Evolutionary conservation across 1,284 basidiomycete genomes (phyloP).

Genomic region (Dichomitus squalens): DNA sequence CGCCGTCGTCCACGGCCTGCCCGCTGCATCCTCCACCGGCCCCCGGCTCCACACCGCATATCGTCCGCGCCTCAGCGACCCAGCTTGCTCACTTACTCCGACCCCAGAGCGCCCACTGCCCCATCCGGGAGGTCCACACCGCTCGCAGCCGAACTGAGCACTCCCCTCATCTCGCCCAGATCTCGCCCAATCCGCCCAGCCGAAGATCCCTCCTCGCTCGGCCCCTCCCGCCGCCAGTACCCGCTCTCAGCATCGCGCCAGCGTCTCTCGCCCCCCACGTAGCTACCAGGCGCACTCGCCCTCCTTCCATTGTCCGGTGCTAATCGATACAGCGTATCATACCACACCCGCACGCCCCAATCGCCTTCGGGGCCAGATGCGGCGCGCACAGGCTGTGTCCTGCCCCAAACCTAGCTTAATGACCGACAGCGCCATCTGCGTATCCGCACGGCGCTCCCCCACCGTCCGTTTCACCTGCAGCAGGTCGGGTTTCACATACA

Average conservation of each 20-base stretch:
- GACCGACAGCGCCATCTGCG: constrained; percentile 6
- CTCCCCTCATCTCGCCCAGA: constrained; percentile 29
- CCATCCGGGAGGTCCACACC: constrained; percentile 15
- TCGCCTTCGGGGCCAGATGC: constrained; percentile 2
- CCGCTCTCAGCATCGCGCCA: constrained; percentile 13
- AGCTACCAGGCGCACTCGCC: neutral
- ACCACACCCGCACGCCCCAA: constrained; percentile 1
- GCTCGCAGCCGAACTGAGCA: constrained; percentile 29
- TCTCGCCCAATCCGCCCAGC: constrained; percentile 26
- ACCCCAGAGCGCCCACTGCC: constrained; percentile 12
- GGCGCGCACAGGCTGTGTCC: constrained; percentile 5
- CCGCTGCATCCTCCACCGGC: too few relatives aligned
- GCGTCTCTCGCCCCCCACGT: neutral
- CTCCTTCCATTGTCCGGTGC: constrained; percentile 12
- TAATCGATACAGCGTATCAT: neutral
- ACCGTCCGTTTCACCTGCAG: neutral
- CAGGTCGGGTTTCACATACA: constrained; percentile 8
- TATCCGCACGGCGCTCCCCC: neutral
- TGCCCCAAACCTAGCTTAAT: constrained; percentile 16
- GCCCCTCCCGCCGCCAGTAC: constrained; percentile 20
- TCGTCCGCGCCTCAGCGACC: constrained; percentile 5
- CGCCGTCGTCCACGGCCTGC: neutral
- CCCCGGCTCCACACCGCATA: neutral
- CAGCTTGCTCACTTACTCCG: constrained; percentile 19
- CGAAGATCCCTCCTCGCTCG: constrained; percentile 29